Percentiles rank a stretch among this genome's conserved stretches.
phyloP scores from a whole-genome alignment of 2,329 filamentous ascomycete species.

The Oidium heveae region DNA sequence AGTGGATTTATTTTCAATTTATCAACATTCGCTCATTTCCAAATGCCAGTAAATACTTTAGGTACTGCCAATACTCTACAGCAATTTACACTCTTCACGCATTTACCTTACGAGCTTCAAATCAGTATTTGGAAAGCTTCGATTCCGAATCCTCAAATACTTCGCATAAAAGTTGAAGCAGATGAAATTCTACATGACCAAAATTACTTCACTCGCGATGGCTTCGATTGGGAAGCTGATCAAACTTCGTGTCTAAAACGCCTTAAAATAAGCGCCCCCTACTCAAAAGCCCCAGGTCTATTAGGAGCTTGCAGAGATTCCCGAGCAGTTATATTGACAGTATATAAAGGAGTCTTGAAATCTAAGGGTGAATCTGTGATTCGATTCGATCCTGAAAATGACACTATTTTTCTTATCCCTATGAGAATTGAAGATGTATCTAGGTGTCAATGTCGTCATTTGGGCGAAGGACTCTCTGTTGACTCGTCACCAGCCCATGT shows the following conservation, averaged over 20 bases:
- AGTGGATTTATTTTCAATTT: too few species aligned
- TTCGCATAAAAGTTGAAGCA: not conserved
- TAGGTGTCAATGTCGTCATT: not conserved
- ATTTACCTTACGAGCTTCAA: conserved; percentile 1
- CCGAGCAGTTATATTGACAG: not conserved
- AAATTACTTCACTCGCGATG: not conserved
- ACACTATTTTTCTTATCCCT: not conserved
- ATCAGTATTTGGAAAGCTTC: not conserved
- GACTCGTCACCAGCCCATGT: not conserved
- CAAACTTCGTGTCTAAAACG: not conserved
- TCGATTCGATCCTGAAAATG: not conserved
- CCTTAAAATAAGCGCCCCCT: not conserved
- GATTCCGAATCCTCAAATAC: conserved; percentile 1
- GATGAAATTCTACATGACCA: not conserved
- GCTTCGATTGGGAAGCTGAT: not conserved
- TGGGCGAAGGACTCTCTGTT: not conserved
- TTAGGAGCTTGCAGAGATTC: conserved; percentile 1
- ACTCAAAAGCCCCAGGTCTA: not conserved
- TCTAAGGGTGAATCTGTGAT: not conserved
- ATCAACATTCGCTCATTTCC: not conserved
- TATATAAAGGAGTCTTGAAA: not conserved
- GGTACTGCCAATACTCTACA: not conserved
- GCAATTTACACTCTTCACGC: not conserved
- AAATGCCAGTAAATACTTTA: not conserved
- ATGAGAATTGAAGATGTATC: not conserved